phyloP scores from a whole-genome alignment of 371 early-diverging fungal genomes.

The Saksenaea vasiformis region DNA sequence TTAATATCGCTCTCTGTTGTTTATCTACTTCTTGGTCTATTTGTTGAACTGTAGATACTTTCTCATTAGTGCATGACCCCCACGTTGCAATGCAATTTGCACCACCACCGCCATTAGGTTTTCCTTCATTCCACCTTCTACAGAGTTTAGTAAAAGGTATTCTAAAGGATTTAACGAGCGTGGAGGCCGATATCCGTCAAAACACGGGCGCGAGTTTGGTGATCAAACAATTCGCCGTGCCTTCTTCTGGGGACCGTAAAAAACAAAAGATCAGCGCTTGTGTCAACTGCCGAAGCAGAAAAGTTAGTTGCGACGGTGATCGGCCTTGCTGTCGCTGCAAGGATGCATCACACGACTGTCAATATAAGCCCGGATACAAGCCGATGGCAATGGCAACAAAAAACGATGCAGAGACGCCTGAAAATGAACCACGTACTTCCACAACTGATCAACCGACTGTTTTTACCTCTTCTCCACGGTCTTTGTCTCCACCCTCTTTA shows the following conservation, averaged over 20 bases:
- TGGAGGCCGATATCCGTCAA: slow-evolving; percentile 11
- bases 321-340: slow-evolving; percentile 11
- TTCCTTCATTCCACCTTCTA: slow-evolving; percentile 21
- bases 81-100: slow-evolving; percentile 17
- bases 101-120: slow-evolving; percentile 28
- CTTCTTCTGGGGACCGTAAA: neutral
- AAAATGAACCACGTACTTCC: neutral
- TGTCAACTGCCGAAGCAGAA: slow-evolving; percentile 15
- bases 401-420: neutral
- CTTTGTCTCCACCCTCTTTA: neutral
- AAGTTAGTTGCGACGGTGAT: slow-evolving; percentile 23
- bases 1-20: neutral
- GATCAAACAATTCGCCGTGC: slow-evolving; percentile 15
- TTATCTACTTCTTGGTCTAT: neutral
- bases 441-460: neutral
- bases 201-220: slow-evolving; percentile 17
- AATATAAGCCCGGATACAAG: slow-evolving; percentile 14
- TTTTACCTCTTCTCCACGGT: slow-evolving; percentile 1
- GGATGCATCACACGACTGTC: slow-evolving; percentile 4
- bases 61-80: neutral
- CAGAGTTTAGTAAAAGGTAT: slow-evolving; percentile 13
- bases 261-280: slow-evolving; percentile 10
- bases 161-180: slow-evolving; percentile 13
- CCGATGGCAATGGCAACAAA: neutral
- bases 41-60: neutral